Evolutionary conservation across 805 yeast species (phyloP).

Genomic region (Candida suzukii): DNA sequence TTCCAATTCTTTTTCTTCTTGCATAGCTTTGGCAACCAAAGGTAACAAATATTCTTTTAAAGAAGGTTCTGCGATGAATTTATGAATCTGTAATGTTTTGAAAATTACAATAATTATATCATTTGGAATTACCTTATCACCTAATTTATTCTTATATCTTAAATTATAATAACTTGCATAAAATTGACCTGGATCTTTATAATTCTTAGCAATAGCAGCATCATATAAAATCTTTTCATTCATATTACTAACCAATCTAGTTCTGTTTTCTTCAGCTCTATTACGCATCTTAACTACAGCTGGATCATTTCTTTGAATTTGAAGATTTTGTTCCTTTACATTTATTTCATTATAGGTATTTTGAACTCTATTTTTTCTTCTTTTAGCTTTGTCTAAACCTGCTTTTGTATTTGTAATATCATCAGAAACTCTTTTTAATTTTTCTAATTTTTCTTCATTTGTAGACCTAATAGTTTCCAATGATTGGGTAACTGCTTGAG

Average conservation of each 20-base stretch:
- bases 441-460: neutral
- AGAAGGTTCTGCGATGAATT: no score
- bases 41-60: no score
- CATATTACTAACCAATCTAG: neutral
- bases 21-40: no score
- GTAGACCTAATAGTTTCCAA: neutral
- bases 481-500: neutral
- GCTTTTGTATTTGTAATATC: neutral
- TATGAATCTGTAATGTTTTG: no score
- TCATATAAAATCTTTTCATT: neutral
- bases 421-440: neutral
- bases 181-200: neutral
- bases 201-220: neutral
- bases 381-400: no score
- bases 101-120: slow-evolving; percentile 3
- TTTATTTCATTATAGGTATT: no score
- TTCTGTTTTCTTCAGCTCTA: neutral
- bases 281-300: neutral
- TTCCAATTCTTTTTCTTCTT: no score
- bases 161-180: neutral
- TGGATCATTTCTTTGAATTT: no score
- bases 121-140: slow-evolving; percentile 19
- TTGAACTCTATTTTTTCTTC: neutral
- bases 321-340: no score
- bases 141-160: slow-evolving; percentile 14